Base-by-base conservation (phyloP, 305 asterid genomes). In the Rubia peregrina region DNA sequence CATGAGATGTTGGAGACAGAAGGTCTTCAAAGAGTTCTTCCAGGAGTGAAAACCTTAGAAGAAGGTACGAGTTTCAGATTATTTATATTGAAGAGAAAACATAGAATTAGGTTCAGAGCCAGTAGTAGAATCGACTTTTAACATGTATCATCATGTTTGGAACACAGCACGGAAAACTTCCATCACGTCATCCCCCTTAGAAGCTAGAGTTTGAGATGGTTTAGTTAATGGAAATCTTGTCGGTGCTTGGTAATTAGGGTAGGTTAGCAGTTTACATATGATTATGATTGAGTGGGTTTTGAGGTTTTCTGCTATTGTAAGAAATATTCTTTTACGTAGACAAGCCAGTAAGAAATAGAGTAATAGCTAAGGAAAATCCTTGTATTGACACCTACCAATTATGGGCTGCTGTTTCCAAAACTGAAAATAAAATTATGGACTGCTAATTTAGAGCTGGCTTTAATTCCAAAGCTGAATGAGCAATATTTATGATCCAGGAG, bases 1-100 rank as follows among this genome's bases (percentile, higher is more conserved):
- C 80, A 9, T 63, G 96, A 92, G 74, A 90, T 92, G 97, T 74
- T 92, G 75, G 87, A 85, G 83, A 73, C 78, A 63, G 97, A 89
- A 80, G 73, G 83, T 79, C 88, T 86, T 33, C 76, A 77, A 46
- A 82, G 80, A 61, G 88, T 92, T 61, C 96, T 92, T 80, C 98
- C 97, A 26, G 97, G 94, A 76, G 86, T 90, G 53, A 71, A 80
- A 74, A 81, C 76, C 71, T 69, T 76, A 79, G 87, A 87, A 80
- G 87, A 89, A 92, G 97, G 98, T 91, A 75, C 5, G 30, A 21
- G 49, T 73, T 17, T 41, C 68, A 19, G 65, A 26, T 55, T 55
- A 59, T 4, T 71, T 43, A 30, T 14, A 22, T 16, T 69, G 43
- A 26, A 65, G 55, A 60, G 12, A 42, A 17, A 43, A 57, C 46